These are phyloP conservation scores for Phoma herbarum DNA, from an alignment of 2,329 filamentous ascomycete species.

Conservation along the genomic window DNA sequence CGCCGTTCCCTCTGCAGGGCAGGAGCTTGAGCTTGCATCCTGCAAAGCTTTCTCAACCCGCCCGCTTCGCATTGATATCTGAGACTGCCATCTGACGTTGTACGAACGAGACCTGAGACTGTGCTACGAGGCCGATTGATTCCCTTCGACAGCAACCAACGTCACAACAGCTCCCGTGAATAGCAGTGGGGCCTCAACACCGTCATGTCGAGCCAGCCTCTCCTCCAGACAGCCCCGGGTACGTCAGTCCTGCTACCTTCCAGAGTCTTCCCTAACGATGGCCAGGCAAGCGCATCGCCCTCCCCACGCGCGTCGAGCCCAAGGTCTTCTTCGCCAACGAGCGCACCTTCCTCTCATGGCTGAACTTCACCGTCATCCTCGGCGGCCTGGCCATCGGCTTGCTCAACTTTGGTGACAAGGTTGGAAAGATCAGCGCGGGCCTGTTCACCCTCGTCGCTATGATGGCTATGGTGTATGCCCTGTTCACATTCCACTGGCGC, in stretches of 20 bases:
- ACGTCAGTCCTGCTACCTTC: slow-evolving; percentile 43
- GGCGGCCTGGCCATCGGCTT: slow-evolving; percentile 96
- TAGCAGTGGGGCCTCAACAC: slow-evolving; percentile 26
- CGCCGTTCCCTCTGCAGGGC: slow-evolving; percentile 8
- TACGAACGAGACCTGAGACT: slow-evolving; percentile 11
- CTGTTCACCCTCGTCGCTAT: slow-evolving; percentile 95
- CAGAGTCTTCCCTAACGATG: too few species aligned
- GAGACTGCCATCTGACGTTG: slow-evolving; percentile 18
- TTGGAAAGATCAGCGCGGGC: slow-evolving; percentile 92
- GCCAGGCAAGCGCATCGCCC: slow-evolving; percentile 94
- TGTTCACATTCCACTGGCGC: slow-evolving; percentile 96
- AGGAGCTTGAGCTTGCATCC: slow-evolving; percentile 25
- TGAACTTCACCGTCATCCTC: slow-evolving; percentile 99
- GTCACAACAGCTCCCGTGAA: slow-evolving; percentile 17
- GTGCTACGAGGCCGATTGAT: slow-evolving; percentile 23
- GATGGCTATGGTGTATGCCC: slow-evolving; percentile 92
- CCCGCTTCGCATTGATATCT: not conserved
- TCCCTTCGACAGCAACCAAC: slow-evolving; percentile 3
- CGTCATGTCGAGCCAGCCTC: slow-evolving; percentile 93
- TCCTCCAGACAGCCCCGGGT: slow-evolving; percentile 94
- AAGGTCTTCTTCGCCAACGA: slow-evolving; percentile 99
- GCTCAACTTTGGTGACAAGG: slow-evolving; percentile 95
- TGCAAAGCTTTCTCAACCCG: slow-evolving; percentile 19
- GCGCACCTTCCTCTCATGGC: slow-evolving; percentile 98
- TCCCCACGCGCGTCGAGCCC: slow-evolving; percentile 96